These are phyloP conservation scores for Coprinellus aureogranulatus DNA, from an alignment of 768 basidiomycete species.

Conservation along the genomic window DNA sequence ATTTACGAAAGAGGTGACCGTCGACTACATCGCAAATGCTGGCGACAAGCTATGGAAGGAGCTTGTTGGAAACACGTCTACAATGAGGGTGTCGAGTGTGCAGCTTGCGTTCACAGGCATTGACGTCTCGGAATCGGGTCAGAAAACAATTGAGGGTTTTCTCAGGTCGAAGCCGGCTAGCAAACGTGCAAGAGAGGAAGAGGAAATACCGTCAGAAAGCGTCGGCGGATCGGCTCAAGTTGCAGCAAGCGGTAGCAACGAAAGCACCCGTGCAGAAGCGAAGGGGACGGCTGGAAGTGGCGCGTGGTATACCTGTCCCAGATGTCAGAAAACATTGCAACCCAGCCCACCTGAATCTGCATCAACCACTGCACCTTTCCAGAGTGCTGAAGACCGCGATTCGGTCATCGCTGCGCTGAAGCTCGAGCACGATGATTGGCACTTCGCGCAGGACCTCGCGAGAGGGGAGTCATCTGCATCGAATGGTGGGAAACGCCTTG, in stretches of 20 bases:
- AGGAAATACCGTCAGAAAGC: neutral
- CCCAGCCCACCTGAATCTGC: conserved; percentile 16
- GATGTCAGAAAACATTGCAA: conserved; percentile 51
- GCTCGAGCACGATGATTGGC: conserved; percentile 85
- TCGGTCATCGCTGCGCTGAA: conserved; percentile 41
- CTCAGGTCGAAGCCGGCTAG: conserved; percentile 42
- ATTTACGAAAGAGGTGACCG: conserved; percentile 68
- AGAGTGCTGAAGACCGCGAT: conserved; percentile 30
- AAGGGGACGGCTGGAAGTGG: neutral
- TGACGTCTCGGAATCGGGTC: conserved; percentile 71
- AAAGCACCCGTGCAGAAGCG: conserved; percentile 9
- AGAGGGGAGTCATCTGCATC: conserved; percentile 27
- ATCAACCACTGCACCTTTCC: conserved; percentile 8
- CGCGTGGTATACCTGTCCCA: conserved; percentile 52
- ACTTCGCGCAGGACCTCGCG: conserved; percentile 79
- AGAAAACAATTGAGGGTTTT: conserved; percentile 86
- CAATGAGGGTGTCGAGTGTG: conserved; percentile 70
- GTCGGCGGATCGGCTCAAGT: neutral
- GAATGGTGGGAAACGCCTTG: conserved; percentile 10
- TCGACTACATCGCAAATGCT: conserved; percentile 71
- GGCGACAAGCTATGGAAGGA: conserved; percentile 88
- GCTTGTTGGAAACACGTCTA: conserved; percentile 55
- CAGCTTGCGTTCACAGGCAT: conserved; percentile 76
- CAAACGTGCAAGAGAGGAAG: conserved; percentile 42
- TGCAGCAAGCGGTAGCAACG: neutral